Base-by-base conservation (phyloP, 202 grass and related monocot genomes). In the Schoenoplectus triqueter region DNA sequence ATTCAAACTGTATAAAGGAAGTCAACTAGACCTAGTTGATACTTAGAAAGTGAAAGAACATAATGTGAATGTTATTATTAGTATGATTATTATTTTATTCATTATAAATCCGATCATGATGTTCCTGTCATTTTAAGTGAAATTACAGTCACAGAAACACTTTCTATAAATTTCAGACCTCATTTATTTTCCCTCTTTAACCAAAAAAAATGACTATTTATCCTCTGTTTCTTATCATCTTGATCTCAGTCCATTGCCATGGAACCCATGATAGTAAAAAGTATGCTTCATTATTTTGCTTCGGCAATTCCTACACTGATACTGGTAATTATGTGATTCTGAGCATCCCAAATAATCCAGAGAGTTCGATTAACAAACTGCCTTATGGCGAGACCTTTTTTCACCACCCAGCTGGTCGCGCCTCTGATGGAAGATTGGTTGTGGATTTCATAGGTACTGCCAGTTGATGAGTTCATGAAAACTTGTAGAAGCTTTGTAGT, bases 211-310 rank as follows among this genome's bases (percentile, higher is more conserved):
- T 83, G 80, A 69, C 8, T 50, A 0, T 83, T 2, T 66, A 4
- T 81, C 57, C 66, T 22, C 59, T 81, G 7, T 66, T 64, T 67
- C 41, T 86, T 41, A 11, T 86, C 19, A 63, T 79, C 57, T 86
- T 56, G 15, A 13, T 66, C 60, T 86, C 48, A 64, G 9, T 46
- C 54, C 10, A 48, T 78, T 86, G 49, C 44, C 84, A 83, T 69
- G 80, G 46, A 44, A 83, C 44, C 7, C 15, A 17, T 55, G 46
- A 75, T 44, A 59, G 11, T 55, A 84, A 85, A 73, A 92, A 91
- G 69, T 97, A 97, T 70, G 90, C 86, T 61, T 90, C 95, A 17
- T 88, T 97, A 80, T 97, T 94, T 87, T 90, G 89, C 86, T 97
- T 97, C 69, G 95, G 95, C 47, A 84, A 97, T 87, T 97, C 95